Base-by-base conservation (phyloP, 2,329 filamentous ascomycete genomes). In the Talaromyces amestolkiae region DNA sequence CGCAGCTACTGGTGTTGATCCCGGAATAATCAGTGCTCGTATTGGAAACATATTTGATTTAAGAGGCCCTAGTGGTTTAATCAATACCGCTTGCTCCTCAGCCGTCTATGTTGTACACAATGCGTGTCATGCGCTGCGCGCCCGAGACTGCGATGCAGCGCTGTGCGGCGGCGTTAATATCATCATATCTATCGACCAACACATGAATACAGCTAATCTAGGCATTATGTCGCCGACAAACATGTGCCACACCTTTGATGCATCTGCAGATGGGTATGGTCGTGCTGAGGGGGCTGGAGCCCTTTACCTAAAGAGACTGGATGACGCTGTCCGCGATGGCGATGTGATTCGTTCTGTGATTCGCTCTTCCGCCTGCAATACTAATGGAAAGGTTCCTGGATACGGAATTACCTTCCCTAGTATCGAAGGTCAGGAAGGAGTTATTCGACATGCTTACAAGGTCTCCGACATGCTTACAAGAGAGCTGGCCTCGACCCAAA, bases 201-300 rank as follows among this genome's bases (percentile, higher is more conserved):
- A 72, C 58, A 71, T 78, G 31, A 53, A 63, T 19, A 22, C 37
- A 0, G 47, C 47, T 13, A 51, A 51, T 4, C 47, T 51, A 1
- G 60, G 81, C 70, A 73, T 85, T 49, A 80, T 87, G 17, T 85
- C 83, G 0, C 80, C 85, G 27, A 80, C 80, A 0, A 84, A 84
- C 1, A 78, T 81, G 43, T 86, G 82, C 13, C 81, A 80, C 59
- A 84, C 79, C 74, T 83, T 77, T 74, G 78, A 80, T 69, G 70
- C 68, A 0, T 70, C 68, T 0, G 84, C 80, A 0, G 72, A 84
- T 68, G 84, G 83, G 6, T 85, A 79, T 71, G 82, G 77, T 31
- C 77, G 83, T 1, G 83, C 81, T 6, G 85, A 87, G 61, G 84
- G 83, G 2, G 73, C 17, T 78, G 78, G n/a, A 0, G 72, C 76